Conservation (phyloP, 2,329 filamentous ascomycete genomes). For the Fusarium musae region DNA sequence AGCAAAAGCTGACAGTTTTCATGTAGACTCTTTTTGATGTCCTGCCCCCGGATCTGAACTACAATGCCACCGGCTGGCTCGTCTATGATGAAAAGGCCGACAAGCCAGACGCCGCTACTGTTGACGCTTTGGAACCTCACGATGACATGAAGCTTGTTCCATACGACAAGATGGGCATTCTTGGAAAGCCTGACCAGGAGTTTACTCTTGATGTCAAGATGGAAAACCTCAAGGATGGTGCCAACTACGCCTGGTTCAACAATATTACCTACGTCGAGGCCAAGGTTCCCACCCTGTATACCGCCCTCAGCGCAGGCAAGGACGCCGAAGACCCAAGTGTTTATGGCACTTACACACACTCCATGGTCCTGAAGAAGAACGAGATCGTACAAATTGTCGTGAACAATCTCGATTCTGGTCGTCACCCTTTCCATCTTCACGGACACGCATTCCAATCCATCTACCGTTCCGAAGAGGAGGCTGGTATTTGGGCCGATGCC, state of each 20-base stretch:
- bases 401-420: conserved; percentile 78
- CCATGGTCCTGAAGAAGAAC: conserved; percentile 74
- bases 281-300: conserved; percentile 84
- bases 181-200: conserved; percentile 70
- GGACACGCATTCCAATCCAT: conserved; percentile 79
- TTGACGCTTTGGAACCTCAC: conserved; percentile 73
- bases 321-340: conserved; percentile 67
- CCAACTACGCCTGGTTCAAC: conserved; percentile 75
- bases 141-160: conserved; percentile 82
- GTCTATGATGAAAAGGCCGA: conserved; percentile 62
- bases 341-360: conserved; percentile 74
- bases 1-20: background rate
- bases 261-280: conserved; percentile 79
- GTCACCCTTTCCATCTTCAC: conserved; percentile 83
- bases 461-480: conserved; percentile 68
- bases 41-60: conserved; percentile 74
- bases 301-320: conserved; percentile 72
- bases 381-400: conserved; percentile 77
- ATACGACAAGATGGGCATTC: conserved; percentile 70
- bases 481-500: conserved; percentile 63
- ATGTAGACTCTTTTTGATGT: conserved; percentile 72
- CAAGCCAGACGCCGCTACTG: conserved; percentile 61
- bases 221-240: conserved; percentile 70
- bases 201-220: conserved; percentile 74
- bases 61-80: conserved; percentile 73